Conservation (phyloP, 768 basidiomycete species). For the Wakefieldia striispora region DNA sequence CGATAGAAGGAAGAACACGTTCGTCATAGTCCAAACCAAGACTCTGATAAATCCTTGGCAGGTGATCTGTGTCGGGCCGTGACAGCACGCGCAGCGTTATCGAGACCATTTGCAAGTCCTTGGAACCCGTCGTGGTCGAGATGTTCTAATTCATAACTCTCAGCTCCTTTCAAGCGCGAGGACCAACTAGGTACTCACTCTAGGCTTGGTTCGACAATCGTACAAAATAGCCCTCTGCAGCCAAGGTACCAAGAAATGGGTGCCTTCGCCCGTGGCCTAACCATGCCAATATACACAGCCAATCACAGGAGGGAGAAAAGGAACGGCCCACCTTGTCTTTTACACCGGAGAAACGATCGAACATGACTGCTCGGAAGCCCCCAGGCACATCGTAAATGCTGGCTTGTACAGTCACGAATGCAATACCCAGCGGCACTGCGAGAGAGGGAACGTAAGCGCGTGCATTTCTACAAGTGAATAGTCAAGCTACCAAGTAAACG, state of each 20-base stretch:
- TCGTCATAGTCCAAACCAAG: slow-evolving; percentile 98
- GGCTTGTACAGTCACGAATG: slow-evolving; percentile 43
- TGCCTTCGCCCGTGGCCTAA: slow-evolving; percentile 89
- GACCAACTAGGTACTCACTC: slow-evolving; percentile 49
- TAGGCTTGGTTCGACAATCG: slow-evolving; percentile 95
- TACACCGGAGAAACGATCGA: slow-evolving; percentile 94
- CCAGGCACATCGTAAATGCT: slow-evolving; percentile 79
- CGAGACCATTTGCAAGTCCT: slow-evolving; percentile 98
- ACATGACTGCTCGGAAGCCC: slow-evolving; percentile 95
- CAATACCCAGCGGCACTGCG: slow-evolving; percentile 39
- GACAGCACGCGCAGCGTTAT: slow-evolving; percentile 95
- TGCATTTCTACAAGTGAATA: neutral
- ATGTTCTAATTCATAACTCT: slow-evolving; percentile 66
- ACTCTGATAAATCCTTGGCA: slow-evolving; percentile 92
- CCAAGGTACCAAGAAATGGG: slow-evolving; percentile 95
- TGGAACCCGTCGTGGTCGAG: slow-evolving; percentile 97
- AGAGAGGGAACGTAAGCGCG: slow-evolving; percentile 8
- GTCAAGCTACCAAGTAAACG: slow-evolving; percentile 47
- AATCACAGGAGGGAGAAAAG: neutral
- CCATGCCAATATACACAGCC: neutral
- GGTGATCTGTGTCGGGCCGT: slow-evolving; percentile 82
- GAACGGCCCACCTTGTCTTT: slow-evolving; percentile 59
- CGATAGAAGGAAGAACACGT: slow-evolving; percentile 94
- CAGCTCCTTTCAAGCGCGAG: slow-evolving; percentile 4
- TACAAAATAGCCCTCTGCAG: slow-evolving; percentile 94